Evolutionary conservation across 1,139 yeast genomes (phyloP).

Genomic region (Candida neerlandica): DNA sequence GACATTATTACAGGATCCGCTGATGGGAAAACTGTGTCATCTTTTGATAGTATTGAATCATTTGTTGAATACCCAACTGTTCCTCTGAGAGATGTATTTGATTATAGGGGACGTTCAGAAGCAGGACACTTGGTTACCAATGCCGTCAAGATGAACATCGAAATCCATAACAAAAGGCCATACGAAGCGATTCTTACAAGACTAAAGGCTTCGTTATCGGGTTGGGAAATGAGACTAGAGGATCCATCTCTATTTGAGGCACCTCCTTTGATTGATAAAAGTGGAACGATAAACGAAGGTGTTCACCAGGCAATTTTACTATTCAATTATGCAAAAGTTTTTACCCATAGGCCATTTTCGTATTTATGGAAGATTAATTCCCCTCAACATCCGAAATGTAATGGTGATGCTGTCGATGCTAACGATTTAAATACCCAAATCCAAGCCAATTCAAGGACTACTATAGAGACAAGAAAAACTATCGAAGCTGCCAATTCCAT

Average conservation of each 20-base stretch:
- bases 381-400: slow-evolving; percentile 43
- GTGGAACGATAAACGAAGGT: slow-evolving; percentile 51
- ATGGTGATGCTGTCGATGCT: slow-evolving; percentile 15
- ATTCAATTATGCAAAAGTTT: slow-evolving; percentile 50
- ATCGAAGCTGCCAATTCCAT: slow-evolving; percentile 54
- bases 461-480: slow-evolving; percentile 52
- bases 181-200: slow-evolving; percentile 32
- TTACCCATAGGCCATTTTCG: slow-evolving; percentile 54
- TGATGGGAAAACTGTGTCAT: slow-evolving; percentile 48
- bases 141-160: slow-evolving; percentile 47
- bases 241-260: slow-evolving; percentile 45
- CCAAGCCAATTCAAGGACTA: slow-evolving; percentile 38
- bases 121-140: slow-evolving; percentile 50
- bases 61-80: slow-evolving; percentile 37
- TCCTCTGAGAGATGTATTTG: slow-evolving; percentile 38
- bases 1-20: slow-evolving; percentile 55
- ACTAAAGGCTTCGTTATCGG: slow-evolving; percentile 47
- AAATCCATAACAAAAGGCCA: slow-evolving; percentile 40
- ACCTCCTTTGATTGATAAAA: slow-evolving; percentile 41
- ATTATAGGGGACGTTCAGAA: slow-evolving; percentile 49
- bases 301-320: slow-evolving; percentile 50
- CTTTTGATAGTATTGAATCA: slow-evolving; percentile 32
- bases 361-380: slow-evolving; percentile 50
- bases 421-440: slow-evolving; percentile 15
- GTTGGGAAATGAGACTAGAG: slow-evolving; percentile 49